Evolutionary conservation across 495 filamentous ascomycete species (phyloP).

Genomic region (Jackrogersella multiformis): DNA sequence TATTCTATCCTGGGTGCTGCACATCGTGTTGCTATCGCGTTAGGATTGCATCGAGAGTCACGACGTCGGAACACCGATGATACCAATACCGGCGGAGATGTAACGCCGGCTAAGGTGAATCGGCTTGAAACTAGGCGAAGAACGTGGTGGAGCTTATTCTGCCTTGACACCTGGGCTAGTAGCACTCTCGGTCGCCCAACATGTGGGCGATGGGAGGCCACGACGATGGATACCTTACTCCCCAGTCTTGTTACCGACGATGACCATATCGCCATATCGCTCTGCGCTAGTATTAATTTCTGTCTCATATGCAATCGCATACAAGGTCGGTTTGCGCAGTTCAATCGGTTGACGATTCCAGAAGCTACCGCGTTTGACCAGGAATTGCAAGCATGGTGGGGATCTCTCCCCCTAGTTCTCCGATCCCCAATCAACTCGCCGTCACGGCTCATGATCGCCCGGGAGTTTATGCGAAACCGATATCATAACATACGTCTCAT

Average conservation of each 20-base stretch:
- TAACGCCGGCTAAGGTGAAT: neutral
- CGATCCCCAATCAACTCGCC: conserved; percentile 32
- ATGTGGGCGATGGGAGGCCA: conserved; percentile 33
- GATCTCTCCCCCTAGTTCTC: conserved; percentile 32
- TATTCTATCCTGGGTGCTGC: conserved; percentile 44
- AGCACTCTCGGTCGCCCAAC: conserved; percentile 41
- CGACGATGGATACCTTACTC: conserved; percentile 35
- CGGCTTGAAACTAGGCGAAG: conserved; percentile 36
- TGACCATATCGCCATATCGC: conserved; percentile 35
- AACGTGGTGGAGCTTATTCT: conserved; percentile 45
- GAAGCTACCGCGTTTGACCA: conserved; percentile 36
- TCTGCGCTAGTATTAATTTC: conserved; percentile 34
- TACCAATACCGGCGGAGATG: conserved; percentile 1
- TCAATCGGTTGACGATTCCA: conserved; percentile 29
- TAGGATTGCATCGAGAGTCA: conserved; percentile 41
- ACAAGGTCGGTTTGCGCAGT: conserved; percentile 39
- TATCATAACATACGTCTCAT: conserved; percentile 42
- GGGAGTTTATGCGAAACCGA: conserved; percentile 40
- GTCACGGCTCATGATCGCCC: conserved; percentile 35
- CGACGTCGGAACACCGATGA: conserved; percentile 13
- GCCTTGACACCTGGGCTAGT: conserved; percentile 43
- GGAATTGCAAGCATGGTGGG: conserved; percentile 38
- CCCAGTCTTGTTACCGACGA: conserved; percentile 35
- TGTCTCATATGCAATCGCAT: conserved; percentile 42
- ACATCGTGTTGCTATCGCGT: conserved; percentile 41